These are phyloP conservation scores for Tilletia caries DNA, from an alignment of 1,284 basidiomycete genomes.

Conservation along the genomic window DNA sequence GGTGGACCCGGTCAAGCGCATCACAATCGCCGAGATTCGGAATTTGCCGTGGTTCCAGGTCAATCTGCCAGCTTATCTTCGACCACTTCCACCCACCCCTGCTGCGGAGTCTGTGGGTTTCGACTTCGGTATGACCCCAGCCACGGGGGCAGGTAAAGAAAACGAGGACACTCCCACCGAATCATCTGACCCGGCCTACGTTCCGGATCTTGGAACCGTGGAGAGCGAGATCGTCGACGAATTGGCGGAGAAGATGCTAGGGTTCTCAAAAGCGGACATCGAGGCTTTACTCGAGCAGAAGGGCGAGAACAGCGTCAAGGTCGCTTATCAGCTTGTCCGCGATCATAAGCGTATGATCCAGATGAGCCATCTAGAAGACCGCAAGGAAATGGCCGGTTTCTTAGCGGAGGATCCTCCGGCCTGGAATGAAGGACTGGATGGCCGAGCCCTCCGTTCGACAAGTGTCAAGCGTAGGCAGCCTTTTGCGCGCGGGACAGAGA, in stretches of 20 bases:
- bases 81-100: slow-evolving; percentile 76
- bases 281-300: slow-evolving; percentile 78
- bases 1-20: slow-evolving; percentile 52
- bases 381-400: slow-evolving; percentile 57
- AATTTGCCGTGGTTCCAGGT: slow-evolving; percentile 51
- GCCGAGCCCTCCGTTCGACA: slow-evolving; percentile 21
- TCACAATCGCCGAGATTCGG: slow-evolving; percentile 50
- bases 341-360: slow-evolving; percentile 83
- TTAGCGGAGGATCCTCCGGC: slow-evolving; percentile 59
- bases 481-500: not conserved
- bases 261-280: slow-evolving; percentile 75
- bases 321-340: slow-evolving; percentile 87
- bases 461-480: slow-evolving; percentile 15
- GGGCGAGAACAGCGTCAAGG: slow-evolving; percentile 91
- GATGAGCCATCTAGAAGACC: slow-evolving; percentile 56
- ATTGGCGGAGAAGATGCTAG: slow-evolving; percentile 69
- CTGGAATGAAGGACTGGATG: slow-evolving; percentile 58
- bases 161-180: not conserved
- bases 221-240: slow-evolving; percentile 86
- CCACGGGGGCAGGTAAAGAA: not conserved
- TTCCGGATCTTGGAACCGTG: slow-evolving; percentile 69
- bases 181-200: slow-evolving; percentile 15
- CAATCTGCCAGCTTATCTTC: slow-evolving; percentile 53
- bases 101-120: slow-evolving; percentile 56
- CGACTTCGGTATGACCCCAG: slow-evolving; percentile 55